phyloP scores from a whole-genome alignment of 1,284 basidiomycete species.

The Retiboletus flavoniger region DNA sequence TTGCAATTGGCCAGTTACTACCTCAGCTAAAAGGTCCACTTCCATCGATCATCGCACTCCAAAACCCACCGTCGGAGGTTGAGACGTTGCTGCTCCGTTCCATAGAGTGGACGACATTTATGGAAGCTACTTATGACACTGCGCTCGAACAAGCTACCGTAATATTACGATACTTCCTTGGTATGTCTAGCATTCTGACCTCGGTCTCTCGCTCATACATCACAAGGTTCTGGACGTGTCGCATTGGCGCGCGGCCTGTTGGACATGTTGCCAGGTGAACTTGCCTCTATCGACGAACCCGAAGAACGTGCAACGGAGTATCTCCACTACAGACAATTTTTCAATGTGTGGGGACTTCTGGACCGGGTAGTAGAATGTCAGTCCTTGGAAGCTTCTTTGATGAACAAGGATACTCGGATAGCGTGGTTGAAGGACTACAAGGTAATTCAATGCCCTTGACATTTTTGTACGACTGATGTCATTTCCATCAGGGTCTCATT shows the following conservation, averaged over 20 bases:
- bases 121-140: constrained; percentile 68
- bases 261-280: constrained; percentile 62
- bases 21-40: constrained; percentile 58
- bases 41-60: constrained; percentile 56
- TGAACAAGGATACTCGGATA: constrained; percentile 57
- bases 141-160: constrained; percentile 85
- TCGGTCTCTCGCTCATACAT: constrained; percentile 3
- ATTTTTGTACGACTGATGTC: not conserved
- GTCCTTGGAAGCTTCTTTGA: constrained; percentile 49
- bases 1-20: constrained; percentile 42
- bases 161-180: constrained; percentile 83
- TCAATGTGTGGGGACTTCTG: constrained; percentile 65
- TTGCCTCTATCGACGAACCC: constrained; percentile 56
- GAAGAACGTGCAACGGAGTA: constrained; percentile 69
- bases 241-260: constrained; percentile 68
- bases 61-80: constrained; percentile 49
- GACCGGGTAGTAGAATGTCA: constrained; percentile 58
- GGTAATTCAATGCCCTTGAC: constrained; percentile 35
- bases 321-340: constrained; percentile 72
- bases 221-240: constrained; percentile 68
- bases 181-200: constrained; percentile 42
- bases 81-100: constrained; percentile 79
- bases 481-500: constrained; percentile 46
- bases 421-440: constrained; percentile 65
- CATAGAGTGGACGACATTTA: constrained; percentile 92